These are phyloP conservation scores for Babesia sp. DNA, from an alignment of 169 alveolate species.

Conservation along the genomic window DNA sequence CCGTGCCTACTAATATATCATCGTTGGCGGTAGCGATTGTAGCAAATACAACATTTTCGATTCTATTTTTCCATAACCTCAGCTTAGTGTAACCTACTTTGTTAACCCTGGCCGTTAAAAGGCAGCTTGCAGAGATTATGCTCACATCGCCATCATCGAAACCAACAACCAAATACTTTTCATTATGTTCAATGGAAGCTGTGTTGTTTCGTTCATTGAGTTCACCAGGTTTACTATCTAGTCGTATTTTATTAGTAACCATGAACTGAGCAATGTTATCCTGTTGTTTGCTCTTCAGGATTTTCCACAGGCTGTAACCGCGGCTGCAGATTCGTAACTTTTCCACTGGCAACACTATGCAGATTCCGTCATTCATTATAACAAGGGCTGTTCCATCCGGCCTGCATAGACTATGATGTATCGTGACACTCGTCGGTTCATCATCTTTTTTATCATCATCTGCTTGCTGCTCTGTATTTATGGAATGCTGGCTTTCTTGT, in stretches of 20 bases:
- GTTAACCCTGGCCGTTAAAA: not conserved
- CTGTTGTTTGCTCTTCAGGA: not conserved
- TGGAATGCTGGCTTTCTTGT: conserved; percentile 14
- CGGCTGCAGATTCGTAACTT: conserved; percentile 17
- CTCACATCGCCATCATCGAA: conserved; percentile 28
- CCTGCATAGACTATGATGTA: conserved; percentile 1
- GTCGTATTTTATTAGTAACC: conserved; percentile 3
- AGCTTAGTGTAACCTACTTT: not conserved
- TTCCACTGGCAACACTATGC: conserved; percentile 12
- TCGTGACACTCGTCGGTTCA: not conserved
- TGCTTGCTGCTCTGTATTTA: not conserved
- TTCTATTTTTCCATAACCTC: conserved; percentile 13
- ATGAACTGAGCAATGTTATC: conserved; percentile 12
- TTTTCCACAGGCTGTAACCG: conserved; percentile 27
- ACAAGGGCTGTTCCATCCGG: conserved; percentile 9
- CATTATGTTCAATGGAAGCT: not conserved
- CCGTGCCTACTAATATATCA: conserved; percentile 16
- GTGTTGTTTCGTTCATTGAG: not conserved
- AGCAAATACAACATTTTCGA: conserved; percentile 13
- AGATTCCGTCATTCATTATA: conserved; percentile 8
- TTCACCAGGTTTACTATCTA: not conserved
- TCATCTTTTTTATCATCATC: not conserved
- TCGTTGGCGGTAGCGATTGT: not conserved
- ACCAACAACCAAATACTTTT: conserved; percentile 19
- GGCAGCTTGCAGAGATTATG: not conserved